Evolutionary conservation across 176 grass and related monocot species (phyloP).

Genomic region (Tillandsia leiboldiana): DNA sequence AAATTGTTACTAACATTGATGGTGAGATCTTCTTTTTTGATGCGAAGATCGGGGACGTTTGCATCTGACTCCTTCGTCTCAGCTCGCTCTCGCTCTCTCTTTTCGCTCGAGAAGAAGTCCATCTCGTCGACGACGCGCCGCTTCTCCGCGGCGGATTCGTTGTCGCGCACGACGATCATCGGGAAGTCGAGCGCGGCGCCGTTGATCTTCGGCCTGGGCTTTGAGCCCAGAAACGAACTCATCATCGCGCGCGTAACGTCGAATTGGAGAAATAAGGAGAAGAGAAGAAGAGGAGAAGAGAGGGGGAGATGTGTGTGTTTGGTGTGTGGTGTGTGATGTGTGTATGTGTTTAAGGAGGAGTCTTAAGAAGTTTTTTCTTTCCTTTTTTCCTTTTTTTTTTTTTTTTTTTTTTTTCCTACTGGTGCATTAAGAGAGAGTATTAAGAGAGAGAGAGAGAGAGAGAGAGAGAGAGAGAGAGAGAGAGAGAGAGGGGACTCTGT

Average conservation of each 20-base stretch:
- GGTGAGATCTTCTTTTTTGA: conserved; percentile 51
- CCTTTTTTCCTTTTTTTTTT: no score
- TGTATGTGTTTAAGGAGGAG: neutral
- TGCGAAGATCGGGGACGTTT: conserved; percentile 15
- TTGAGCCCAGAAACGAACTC: no score
- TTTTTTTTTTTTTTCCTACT: neutral
- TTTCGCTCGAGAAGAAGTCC: conserved; percentile 87
- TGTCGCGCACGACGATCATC: no score
- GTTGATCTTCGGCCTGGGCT: no score
- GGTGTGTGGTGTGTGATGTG: neutral
- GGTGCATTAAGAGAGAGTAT: neutral
- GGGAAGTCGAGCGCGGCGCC: neutral
- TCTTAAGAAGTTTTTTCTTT: neutral
- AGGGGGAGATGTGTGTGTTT: neutral
- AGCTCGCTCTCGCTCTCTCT: conserved; percentile 21
- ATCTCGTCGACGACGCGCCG: conserved; percentile 43
- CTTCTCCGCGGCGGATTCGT: neutral
- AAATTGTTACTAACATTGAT: conserved; percentile 45
- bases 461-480: neutral
- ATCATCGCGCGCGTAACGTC: no score
- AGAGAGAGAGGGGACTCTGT: no score
- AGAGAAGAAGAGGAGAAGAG: neutral
- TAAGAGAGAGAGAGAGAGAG: neutral
- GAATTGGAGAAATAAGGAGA: neutral
- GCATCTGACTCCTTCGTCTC: conserved; percentile 18